These are phyloP conservation scores for Schrenkiella parvula DNA, from an alignment of 345 rosid genomes.

Conservation along the genomic window DNA sequence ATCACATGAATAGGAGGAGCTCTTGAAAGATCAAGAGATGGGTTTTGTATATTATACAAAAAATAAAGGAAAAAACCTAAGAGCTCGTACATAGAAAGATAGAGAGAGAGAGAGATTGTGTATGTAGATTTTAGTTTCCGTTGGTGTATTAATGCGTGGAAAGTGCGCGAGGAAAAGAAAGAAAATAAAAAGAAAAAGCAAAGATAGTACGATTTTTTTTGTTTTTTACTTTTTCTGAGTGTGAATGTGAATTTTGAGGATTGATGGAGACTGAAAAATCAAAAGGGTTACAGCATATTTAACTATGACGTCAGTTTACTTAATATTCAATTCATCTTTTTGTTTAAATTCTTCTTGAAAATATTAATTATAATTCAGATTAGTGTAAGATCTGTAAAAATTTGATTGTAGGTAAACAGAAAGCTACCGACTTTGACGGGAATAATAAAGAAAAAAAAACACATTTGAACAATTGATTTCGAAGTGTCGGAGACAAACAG, in stretches of 20 bases:
- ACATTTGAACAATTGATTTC: slow-evolving; percentile 7
- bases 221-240: slow-evolving; percentile 24
- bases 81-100: not conserved
- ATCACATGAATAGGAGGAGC: slow-evolving; percentile 32
- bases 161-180: slow-evolving; percentile 10
- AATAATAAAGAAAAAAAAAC: no score
- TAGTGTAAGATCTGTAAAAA: no score
- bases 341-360: no score
- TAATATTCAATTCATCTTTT: no score
- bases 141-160: slow-evolving; percentile 28
- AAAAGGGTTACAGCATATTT: not conserved
- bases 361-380: no score
- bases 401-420: not conserved
- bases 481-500: slow-evolving; percentile 29
- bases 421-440: not conserved
- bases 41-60: no score
- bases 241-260: slow-evolving; percentile 32
- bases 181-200: slow-evolving; percentile 26
- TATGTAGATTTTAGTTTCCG: not conserved
- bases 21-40: slow-evolving; percentile 7
- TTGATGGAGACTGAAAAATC: slow-evolving; percentile 23
- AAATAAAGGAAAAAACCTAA: no score
- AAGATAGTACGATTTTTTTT: slow-evolving; percentile 24
- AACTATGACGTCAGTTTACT: not conserved
- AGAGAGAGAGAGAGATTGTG: slow-evolving; percentile 4